These are phyloP conservation scores for Dittrichia graveolens DNA, from an alignment of 129 eudicot genomes.

Conservation along the genomic window DNA sequence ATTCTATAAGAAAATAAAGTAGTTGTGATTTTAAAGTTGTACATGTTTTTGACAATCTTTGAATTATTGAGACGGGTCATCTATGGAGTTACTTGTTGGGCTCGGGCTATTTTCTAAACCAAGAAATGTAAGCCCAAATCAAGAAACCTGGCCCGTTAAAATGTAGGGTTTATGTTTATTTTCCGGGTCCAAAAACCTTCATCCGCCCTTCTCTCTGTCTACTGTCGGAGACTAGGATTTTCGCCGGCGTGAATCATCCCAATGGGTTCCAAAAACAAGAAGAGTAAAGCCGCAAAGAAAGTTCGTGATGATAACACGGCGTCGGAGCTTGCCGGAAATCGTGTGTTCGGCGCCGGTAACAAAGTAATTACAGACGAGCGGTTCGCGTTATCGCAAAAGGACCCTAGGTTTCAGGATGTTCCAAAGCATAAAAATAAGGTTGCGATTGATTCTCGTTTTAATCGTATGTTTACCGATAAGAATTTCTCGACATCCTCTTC, in stretches of 20 bases:
- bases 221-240: slow-evolving; percentile 12
- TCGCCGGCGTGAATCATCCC: slow-evolving; percentile 8
- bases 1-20: no score
- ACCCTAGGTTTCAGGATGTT: slow-evolving; percentile 76
- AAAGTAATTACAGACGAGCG: slow-evolving; percentile 60
- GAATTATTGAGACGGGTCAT: no score
- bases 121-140: neutral
- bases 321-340: neutral
- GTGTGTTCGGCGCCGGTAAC: slow-evolving; percentile 37
- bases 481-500: slow-evolving; percentile 57
- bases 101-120: neutral
- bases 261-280: slow-evolving; percentile 58
- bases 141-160: slow-evolving; percentile 11
- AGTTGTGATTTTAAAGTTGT: no score
- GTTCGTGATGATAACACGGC: slow-evolving; percentile 7
- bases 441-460: slow-evolving; percentile 70
- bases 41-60: no score
- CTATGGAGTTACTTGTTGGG: neutral
- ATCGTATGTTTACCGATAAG: slow-evolving; percentile 66
- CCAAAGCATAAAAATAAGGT: slow-evolving; percentile 66
- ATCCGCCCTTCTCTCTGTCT: neutral
- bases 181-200: slow-evolving; percentile 19
- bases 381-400: slow-evolving; percentile 61
- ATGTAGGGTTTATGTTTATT: slow-evolving; percentile 32
- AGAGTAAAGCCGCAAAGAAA: slow-evolving; percentile 29